Conservation (phyloP, 2,329 filamentous ascomycete species). For the Fusarium sp. region DNA sequence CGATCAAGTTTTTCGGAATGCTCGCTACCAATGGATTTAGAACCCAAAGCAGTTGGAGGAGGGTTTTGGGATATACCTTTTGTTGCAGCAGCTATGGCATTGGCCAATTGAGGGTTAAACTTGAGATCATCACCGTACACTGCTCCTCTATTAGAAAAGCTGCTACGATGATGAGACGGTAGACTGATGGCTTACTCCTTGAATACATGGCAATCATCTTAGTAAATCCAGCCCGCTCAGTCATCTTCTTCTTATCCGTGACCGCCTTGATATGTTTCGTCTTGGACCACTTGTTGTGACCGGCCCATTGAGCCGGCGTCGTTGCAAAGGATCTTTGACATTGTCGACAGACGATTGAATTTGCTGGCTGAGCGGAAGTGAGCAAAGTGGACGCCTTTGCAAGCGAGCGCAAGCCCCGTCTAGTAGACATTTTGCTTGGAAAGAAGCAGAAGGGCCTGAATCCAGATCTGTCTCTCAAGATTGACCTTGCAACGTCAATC, state of each 20-base stretch:
- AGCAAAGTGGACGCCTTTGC: conserved; percentile 17
- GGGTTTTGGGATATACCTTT: conserved; percentile 64
- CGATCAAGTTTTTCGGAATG: conserved; percentile 86
- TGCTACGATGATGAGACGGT: not conserved
- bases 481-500: conserved; percentile 25
- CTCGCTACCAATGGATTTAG: conserved; percentile 61
- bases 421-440: conserved; percentile 31
- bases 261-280: conserved; percentile 96
- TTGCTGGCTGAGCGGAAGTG: conserved; percentile 10
- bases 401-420: conserved; percentile 27
- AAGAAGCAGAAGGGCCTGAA: not conserved
- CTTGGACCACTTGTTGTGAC: conserved; percentile 95
- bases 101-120: conserved; percentile 80
- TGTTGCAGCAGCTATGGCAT: conserved; percentile 81
- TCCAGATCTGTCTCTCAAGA: not conserved
- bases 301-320: conserved; percentile 63
- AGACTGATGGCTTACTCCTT: conserved; percentile 66
- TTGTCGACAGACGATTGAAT: conserved; percentile 58
- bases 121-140: conserved; percentile 81
- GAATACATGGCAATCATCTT: conserved; percentile 81
- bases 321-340: conserved; percentile 63
- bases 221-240: conserved; percentile 74
- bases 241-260: conserved; percentile 83
- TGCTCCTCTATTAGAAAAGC: conserved; percentile 49
- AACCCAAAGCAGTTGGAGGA: not conserved